Percentiles rank a stretch among this genome's conserved stretches.
Evolutionary conservation across 1,139 yeast genomes (phyloP).

Genomic region (Suhomyces bribrorum): DNA sequence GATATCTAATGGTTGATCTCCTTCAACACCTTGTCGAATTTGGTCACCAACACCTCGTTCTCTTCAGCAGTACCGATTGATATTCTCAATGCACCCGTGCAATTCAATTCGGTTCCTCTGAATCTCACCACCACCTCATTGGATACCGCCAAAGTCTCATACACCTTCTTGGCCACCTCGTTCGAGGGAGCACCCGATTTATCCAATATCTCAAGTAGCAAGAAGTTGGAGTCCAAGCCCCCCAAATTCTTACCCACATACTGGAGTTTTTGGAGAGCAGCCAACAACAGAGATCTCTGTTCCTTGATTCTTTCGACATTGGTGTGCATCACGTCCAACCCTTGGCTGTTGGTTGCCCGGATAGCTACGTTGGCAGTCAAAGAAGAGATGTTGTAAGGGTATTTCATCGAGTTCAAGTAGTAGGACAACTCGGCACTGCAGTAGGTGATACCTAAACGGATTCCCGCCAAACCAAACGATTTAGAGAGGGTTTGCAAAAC

Average conservation of each 20-base stretch:
- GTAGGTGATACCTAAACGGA: slow-evolving; percentile 81
- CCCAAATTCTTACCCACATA: slow-evolving; percentile 79
- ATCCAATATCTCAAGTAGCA: slow-evolving; percentile 70
- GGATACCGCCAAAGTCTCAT: slow-evolving; percentile 66
- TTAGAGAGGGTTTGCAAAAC: slow-evolving; percentile 92
- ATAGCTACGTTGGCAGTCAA: slow-evolving; percentile 74
- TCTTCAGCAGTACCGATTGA: slow-evolving; percentile 85
- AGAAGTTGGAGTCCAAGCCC: slow-evolving; percentile 85
- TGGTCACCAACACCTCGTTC: slow-evolving; percentile 56
- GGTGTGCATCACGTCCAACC: slow-evolving; percentile 59
- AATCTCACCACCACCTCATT: slow-evolving; percentile 83
- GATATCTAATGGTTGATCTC: slow-evolving; percentile 13
- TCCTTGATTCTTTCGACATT: slow-evolving; percentile 50
- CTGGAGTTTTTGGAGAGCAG: slow-evolving; percentile 51
- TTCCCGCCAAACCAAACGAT: slow-evolving; percentile 95
- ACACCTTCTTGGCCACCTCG: slow-evolving; percentile 66
- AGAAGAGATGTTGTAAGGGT: slow-evolving; percentile 91
- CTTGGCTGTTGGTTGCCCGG: slow-evolving; percentile 64
- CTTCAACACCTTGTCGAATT: slow-evolving; percentile 35
- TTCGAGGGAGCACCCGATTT: slow-evolving; percentile 64
- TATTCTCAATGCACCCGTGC: slow-evolving; percentile 82
- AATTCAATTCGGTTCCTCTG: slow-evolving; percentile 87
- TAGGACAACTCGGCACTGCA: slow-evolving; percentile 60
- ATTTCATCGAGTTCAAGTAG: slow-evolving; percentile 84
- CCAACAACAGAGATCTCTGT: slow-evolving; percentile 58